Conservation (phyloP, 2,329 filamentous ascomycete species). For the Neopestalotiopsis clavispora region DNA sequence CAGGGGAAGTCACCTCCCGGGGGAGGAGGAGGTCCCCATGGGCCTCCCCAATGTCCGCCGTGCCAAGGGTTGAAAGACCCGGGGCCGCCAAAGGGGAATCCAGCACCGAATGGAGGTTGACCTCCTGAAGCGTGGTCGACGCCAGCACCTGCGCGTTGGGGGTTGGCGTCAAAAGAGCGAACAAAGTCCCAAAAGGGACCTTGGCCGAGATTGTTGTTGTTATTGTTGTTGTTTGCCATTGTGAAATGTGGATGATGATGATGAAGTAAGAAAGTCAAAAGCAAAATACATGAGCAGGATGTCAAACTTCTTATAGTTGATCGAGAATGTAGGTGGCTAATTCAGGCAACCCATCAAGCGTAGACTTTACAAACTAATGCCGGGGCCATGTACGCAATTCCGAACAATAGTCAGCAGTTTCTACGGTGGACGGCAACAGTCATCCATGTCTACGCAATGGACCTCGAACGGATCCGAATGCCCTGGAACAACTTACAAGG, state of each 20-base stretch:
- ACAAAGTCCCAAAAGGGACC: slow-evolving; percentile 40
- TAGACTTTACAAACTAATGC: slow-evolving; percentile 12
- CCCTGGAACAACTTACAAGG: slow-evolving; percentile 11
- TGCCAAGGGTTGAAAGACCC: slow-evolving; percentile 25
- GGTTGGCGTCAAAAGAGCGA: slow-evolving; percentile 37
- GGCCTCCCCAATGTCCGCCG: slow-evolving; percentile 18
- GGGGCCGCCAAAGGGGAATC: slow-evolving; percentile 39
- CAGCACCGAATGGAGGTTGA: slow-evolving; percentile 29
- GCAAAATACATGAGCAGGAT: not conserved
- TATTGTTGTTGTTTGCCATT: slow-evolving; percentile 27
- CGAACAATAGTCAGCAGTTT: not conserved
- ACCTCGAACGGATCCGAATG: slow-evolving; percentile 19
- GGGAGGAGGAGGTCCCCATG: slow-evolving; percentile 21
- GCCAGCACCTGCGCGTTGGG: slow-evolving; percentile 36
- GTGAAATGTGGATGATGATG: slow-evolving; percentile 13
- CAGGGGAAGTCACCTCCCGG: slow-evolving; percentile 21
- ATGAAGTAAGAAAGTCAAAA: slow-evolving; percentile 2
- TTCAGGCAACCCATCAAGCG: slow-evolving; percentile 15
- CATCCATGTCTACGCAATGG: slow-evolving; percentile 19
- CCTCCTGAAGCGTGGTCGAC: slow-evolving; percentile 40
- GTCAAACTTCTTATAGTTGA: slow-evolving; percentile 8
- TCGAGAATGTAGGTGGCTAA: not conserved
- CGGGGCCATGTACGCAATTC: slow-evolving; percentile 14
- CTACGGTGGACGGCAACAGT: not conserved
- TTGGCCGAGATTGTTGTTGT: slow-evolving; percentile 21